Evolutionary conservation across 768 basidiomycete species (phyloP), one percentile per base, ranked within the genome.

Genomic region (Collybiopsis luxurians): DNA sequence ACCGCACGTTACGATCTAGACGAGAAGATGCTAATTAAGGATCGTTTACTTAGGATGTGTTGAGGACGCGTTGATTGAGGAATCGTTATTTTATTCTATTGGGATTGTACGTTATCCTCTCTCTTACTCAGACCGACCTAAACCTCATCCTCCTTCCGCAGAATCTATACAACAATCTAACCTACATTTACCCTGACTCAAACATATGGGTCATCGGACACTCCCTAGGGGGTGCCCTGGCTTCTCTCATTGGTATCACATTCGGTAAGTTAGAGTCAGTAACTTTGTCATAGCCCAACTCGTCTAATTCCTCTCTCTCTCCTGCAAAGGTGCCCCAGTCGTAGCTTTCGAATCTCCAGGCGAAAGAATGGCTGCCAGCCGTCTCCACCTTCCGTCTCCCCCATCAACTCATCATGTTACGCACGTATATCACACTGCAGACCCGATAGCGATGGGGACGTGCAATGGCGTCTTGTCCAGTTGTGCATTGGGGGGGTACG

Each of bases 101-200:
- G 95, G 90, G 55, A 91, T 86, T 58, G 95, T 95, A 62, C 68
- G 90, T 75, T 4, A 7, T 15, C 13, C 10, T 34, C 31, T 34
- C 31, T 34, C 53, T 38, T 15, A 21, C 28, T 48, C 21, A 48
- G 21, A 36, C 19, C 23, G 51, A 15, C 6, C 12, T 38, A 30
- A 24, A 31, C 56, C 26, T 44, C 43, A 27, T 47, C 9, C 13
- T 12, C 15, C 12, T 31, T 13, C 13, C 31, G 38, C 69, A 95
- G 93, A 89, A 95, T 73, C 71, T 98, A 53, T 98, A 94, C 75
- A 94, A 95, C 77, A 97, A 98, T 74, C 66, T 98, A 56, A 87
- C 92, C 5, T 91, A 88, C 67, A 85, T 96, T 82, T 98, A 96
- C 68, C 95, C 95, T 9, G 74, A 89, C 59, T 81, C 95, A 42